phyloP scores from a whole-genome alignment of 2,329 filamentous ascomycete genomes.

The Hymenoscyphus occultus region DNA sequence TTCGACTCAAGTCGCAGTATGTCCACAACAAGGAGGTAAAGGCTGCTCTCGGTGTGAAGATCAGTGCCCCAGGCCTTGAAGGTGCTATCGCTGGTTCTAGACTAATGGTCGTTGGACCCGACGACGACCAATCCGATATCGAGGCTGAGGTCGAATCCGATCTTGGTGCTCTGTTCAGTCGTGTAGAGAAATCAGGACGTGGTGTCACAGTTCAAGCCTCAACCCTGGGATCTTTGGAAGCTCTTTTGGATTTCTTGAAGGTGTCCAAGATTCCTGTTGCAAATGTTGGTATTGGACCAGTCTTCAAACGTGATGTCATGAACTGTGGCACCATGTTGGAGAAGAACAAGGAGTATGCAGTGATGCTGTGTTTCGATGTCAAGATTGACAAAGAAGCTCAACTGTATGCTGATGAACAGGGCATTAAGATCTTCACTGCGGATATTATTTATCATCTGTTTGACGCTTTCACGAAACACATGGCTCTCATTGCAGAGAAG shows the following conservation, averaged over 20 bases:
- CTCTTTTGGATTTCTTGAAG: conserved; percentile 92
- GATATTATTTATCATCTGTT: conserved; percentile 99
- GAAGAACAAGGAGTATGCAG: conserved; percentile 90
- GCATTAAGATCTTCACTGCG: conserved; percentile 96
- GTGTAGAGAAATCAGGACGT: conserved; percentile 86
- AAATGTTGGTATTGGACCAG: conserved; percentile 94
- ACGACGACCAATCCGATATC: conserved; percentile 95
- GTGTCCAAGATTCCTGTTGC: conserved; percentile 95
- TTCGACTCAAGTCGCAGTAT: conserved; percentile 92
- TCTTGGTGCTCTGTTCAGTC: conserved; percentile 84
- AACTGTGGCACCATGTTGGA: conserved; percentile 94
- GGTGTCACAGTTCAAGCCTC: conserved; percentile 98
- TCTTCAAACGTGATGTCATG: conserved; percentile 98
- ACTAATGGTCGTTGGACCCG: conserved; percentile 86
- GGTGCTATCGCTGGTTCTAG: conserved; percentile 95
- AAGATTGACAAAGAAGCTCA: conserved; percentile 97
- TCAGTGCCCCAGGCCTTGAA: conserved; percentile 92
- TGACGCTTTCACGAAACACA: conserved; percentile 93
- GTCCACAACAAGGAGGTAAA: conserved; percentile 99
- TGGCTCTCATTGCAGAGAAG: conserved; percentile 80
- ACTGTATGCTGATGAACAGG: conserved; percentile 85
- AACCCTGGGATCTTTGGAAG: conserved; percentile 94
- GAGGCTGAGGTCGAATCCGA: conserved; percentile 96
- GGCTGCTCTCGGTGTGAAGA: conserved; percentile 97
- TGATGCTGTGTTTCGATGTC: conserved; percentile 99